A percentile compares a stretch with the other conserved stretches of the same genome.
These are phyloP conservation scores for Trichomonascus vanleenenianus DNA, from an alignment of 805 yeast species.

Conservation along the genomic window DNA sequence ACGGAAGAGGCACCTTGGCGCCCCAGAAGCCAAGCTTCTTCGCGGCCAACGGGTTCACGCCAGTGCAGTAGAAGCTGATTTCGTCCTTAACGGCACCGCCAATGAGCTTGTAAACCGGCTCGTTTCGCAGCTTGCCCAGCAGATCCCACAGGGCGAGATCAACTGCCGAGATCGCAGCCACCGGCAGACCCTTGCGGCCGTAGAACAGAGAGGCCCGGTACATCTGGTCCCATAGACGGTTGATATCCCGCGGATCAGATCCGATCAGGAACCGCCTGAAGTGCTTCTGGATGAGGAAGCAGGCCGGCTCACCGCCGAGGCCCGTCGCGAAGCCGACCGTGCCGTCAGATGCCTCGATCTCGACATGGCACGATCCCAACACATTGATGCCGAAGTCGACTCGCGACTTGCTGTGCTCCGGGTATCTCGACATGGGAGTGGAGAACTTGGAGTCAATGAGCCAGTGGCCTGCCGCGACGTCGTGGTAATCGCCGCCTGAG, in stretches of 20 bases:
- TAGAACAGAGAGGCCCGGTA: constrained; percentile 45
- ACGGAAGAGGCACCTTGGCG: constrained; percentile 45
- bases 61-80: constrained; percentile 43
- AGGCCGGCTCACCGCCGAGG: constrained; percentile 45
- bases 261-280: constrained; percentile 40
- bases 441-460: constrained; percentile 39
- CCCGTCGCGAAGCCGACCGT: constrained; percentile 45
- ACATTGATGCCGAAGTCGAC: constrained; percentile 46
- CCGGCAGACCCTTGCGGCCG: constrained; percentile 42
- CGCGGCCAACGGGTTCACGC: constrained; percentile 41
- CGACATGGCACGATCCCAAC: constrained; percentile 43
- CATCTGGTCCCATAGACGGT: constrained; percentile 41
- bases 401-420: constrained; percentile 38
- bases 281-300: constrained; percentile 41
- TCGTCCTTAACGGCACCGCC: constrained; percentile 43
- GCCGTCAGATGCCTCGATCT: constrained; percentile 42
- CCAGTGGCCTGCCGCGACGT: constrained; percentile 44
- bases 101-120: constrained; percentile 45
- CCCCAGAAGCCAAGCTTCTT: constrained; percentile 47
- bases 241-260: constrained; percentile 41
- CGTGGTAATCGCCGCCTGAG: constrained; percentile 45
- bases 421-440: constrained; percentile 43
- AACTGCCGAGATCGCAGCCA: constrained; percentile 41
- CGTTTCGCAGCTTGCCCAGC: constrained; percentile 41
- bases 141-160: constrained; percentile 46